phyloP scores from a whole-genome alignment of 805 yeast genomes.

The Maudiozyma pseudohumilis region DNA sequence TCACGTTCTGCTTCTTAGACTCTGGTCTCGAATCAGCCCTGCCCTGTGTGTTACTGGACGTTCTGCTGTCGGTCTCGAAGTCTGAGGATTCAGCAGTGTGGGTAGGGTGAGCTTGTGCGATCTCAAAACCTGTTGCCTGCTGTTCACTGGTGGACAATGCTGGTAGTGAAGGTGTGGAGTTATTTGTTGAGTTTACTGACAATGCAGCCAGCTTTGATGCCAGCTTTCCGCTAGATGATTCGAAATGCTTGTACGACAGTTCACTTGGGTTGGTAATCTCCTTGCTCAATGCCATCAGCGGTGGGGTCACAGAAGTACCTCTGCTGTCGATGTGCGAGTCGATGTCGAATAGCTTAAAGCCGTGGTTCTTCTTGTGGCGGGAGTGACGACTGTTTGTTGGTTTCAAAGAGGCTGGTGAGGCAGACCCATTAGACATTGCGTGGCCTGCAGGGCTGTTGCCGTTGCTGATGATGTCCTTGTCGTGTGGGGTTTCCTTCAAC shows the following conservation, averaged over 20 bases:
- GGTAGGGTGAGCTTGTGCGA: conserved; percentile 14
- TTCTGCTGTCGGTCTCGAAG: conserved; percentile 1
- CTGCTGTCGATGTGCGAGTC: conserved; percentile 22
- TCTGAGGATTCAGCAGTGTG: conserved; percentile 6
- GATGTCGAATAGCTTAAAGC: conserved; percentile 21
- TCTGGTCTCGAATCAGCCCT: conserved; percentile 8
- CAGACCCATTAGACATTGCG: background rate
- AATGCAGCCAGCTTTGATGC: conserved; percentile 13
- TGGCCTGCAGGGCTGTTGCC: background rate
- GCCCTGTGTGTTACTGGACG: conserved; percentile 1
- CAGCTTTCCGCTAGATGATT: conserved; percentile 9
- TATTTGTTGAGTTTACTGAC: conserved; percentile 6
- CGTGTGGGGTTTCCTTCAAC: conserved; percentile 7
- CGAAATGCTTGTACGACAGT: background rate
- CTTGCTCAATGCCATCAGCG: conserved; percentile 2
- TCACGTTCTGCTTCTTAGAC: conserved; percentile 17
- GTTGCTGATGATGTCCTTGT: background rate
- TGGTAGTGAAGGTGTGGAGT: conserved; percentile 16
- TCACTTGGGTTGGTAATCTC: background rate
- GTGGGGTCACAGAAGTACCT: conserved; percentile 16
- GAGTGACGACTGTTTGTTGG: background rate
- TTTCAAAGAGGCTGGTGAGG: background rate
- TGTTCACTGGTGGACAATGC: conserved; percentile 23
- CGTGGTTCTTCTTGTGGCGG: conserved; percentile 6
- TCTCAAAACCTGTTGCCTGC: conserved; percentile 23